These are phyloP conservation scores for Kurtzmaniella fragi DNA, from an alignment of 805 yeast species.

Conservation along the genomic window DNA sequence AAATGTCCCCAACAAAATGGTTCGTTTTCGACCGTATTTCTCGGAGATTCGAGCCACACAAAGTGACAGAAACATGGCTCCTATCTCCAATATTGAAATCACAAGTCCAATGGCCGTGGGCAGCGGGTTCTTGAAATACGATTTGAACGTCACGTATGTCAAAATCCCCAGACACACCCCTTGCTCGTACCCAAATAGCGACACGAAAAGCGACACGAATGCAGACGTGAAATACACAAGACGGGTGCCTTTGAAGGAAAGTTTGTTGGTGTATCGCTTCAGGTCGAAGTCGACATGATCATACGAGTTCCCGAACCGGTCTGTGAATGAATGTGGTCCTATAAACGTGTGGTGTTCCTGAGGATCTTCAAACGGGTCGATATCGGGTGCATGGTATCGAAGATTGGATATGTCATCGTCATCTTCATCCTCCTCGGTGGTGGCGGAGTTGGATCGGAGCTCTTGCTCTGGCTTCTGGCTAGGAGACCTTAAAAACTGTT, in stretches of 20 bases:
- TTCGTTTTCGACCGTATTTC: conserved; percentile 68
- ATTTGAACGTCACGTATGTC: conserved; percentile 65
- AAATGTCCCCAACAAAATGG: conserved; percentile 75
- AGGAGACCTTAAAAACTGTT: no score
- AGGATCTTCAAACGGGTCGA: neutral
- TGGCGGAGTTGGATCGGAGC: no score
- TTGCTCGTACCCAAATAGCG: conserved; percentile 43
- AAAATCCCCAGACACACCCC: conserved; percentile 89
- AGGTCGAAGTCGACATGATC: conserved; percentile 33
- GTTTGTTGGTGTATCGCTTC: conserved; percentile 23
- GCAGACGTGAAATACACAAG: conserved; percentile 42
- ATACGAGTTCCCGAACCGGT: conserved; percentile 31
- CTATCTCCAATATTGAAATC: conserved; percentile 84
- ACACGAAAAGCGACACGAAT: conserved; percentile 39
- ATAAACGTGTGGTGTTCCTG: neutral
- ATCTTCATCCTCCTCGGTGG: no score
- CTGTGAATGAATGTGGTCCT: conserved; percentile 11
- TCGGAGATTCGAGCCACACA: conserved; percentile 76
- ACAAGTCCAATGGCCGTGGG: conserved; percentile 76
- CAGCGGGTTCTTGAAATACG: conserved; percentile 68
- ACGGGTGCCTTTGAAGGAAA: conserved; percentile 33
- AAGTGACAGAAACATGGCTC: conserved; percentile 79
- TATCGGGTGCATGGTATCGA: neutral
- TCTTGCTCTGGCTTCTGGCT: no score
- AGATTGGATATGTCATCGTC: neutral